These are phyloP conservation scores for Globisporangium iwayamae DNA, from an alignment of 352 stramenopile species.

Conservation along the genomic window DNA sequence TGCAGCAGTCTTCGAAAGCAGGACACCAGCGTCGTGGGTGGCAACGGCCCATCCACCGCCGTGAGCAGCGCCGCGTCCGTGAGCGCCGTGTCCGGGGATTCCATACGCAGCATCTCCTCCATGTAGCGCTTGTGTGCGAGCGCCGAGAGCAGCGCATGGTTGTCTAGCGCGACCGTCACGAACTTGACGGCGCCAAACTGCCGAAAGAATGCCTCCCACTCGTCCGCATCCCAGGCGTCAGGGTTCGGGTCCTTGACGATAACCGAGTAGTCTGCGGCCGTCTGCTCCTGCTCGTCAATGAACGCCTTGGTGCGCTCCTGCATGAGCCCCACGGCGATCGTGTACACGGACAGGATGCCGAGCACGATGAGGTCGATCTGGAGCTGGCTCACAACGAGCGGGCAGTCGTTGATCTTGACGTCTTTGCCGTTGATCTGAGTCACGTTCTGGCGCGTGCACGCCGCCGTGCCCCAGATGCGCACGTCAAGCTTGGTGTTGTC, in stretches of 20 bases:
- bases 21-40: slow-evolving; percentile 16
- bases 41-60: slow-evolving; percentile 27
- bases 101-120: slow-evolving; percentile 69
- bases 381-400: slow-evolving; percentile 44
- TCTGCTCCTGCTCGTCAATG: slow-evolving; percentile 61
- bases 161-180: slow-evolving; percentile 63
- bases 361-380: slow-evolving; percentile 57
- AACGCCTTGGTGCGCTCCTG: slow-evolving; percentile 40
- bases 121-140: slow-evolving; percentile 64
- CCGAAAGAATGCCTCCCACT: slow-evolving; percentile 65
- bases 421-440: slow-evolving; percentile 16
- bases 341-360: slow-evolving; percentile 46
- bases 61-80: slow-evolving; percentile 33
- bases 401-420: slow-evolving; percentile 41
- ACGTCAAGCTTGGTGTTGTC: slow-evolving; percentile 38
- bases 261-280: slow-evolving; percentile 65
- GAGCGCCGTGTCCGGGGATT: slow-evolving; percentile 34
- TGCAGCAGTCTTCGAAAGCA: slow-evolving; percentile 33
- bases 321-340: slow-evolving; percentile 32
- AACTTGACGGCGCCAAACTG: slow-evolving; percentile 72
- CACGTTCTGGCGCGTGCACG: slow-evolving; percentile 39
- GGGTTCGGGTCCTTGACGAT: slow-evolving; percentile 68
- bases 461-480: slow-evolving; percentile 51
- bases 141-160: slow-evolving; percentile 50
- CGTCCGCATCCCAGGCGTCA: slow-evolving; percentile 58